Conservation (phyloP, 1,284 basidiomycete genomes). For the Taiwanofungus camphoratus region DNA sequence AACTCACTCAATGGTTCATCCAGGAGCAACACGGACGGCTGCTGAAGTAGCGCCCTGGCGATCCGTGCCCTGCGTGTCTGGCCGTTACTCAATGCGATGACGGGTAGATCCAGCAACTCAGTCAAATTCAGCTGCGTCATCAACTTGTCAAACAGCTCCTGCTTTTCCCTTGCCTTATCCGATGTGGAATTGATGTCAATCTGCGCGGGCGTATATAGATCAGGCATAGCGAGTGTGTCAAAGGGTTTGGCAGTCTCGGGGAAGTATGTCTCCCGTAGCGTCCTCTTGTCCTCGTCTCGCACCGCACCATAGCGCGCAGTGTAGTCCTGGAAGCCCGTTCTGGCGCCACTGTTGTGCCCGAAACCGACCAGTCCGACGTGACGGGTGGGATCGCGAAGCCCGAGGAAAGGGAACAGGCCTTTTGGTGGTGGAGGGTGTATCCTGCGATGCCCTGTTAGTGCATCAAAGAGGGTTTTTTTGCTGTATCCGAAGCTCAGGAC, state of each 20-base stretch:
- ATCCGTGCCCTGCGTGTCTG: constrained; percentile 89
- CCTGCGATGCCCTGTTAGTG: constrained; percentile 63
- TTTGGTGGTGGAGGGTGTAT: constrained; percentile 54
- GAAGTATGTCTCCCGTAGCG: constrained; percentile 67
- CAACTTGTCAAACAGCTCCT: constrained; percentile 43
- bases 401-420: constrained; percentile 71
- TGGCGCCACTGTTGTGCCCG: constrained; percentile 52
- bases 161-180: constrained; percentile 24
- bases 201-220: constrained; percentile 22
- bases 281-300: constrained; percentile 74
- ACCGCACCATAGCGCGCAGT: constrained; percentile 86
- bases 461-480: constrained; percentile 25
- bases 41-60: constrained; percentile 66
- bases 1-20: constrained; percentile 80
- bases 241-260: constrained; percentile 36
- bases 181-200: constrained; percentile 7
- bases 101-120: constrained; percentile 70
- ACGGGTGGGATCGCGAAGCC: constrained; percentile 40
- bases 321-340: constrained; percentile 85
- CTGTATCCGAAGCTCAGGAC: constrained; percentile 19
- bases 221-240: constrained; percentile 25
- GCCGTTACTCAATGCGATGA: constrained; percentile 84
- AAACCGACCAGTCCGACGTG: constrained; percentile 70
- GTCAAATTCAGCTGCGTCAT: constrained; percentile 50
- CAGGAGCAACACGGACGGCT: constrained; percentile 70